Percentiles rank a stretch among this genome's conserved stretches.
Evolutionary conservation across 352 stramenopile genomes (phyloP).

Genomic region (Stramenopiles sp.): DNA sequence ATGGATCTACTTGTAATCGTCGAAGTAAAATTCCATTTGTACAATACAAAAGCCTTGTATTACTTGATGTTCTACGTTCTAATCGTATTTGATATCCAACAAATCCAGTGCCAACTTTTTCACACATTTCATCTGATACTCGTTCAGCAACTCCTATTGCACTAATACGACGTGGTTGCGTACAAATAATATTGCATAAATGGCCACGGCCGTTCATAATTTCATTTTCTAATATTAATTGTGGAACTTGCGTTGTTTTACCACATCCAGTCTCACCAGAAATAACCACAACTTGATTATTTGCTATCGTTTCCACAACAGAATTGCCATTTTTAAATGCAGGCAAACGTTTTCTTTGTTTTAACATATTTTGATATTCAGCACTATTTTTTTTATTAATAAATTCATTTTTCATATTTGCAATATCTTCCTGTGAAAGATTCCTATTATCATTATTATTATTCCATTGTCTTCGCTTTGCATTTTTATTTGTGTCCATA

Average conservation of each 20-base stretch:
- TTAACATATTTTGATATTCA: neutral
- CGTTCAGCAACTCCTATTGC: conserved; percentile 64
- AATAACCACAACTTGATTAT: conserved; percentile 68
- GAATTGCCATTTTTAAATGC: neutral
- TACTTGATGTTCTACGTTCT: conserved; percentile 43
- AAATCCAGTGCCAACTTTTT: conserved; percentile 22
- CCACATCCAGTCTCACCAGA: conserved; percentile 81
- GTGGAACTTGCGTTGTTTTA: conserved; percentile 71
- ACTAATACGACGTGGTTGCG: conserved; percentile 69
- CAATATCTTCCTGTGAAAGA: no score
- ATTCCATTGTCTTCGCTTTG: no score
- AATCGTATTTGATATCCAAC: conserved; percentile 75
- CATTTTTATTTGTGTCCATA: no score
- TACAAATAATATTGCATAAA: conserved; percentile 53
- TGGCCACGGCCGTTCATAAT: conserved; percentile 34
- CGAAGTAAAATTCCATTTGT: conserved; percentile 69
- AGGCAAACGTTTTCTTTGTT: neutral
- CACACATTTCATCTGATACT: conserved; percentile 51
- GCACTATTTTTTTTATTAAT: no score
- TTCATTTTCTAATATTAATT: conserved; percentile 61
- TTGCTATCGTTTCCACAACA: conserved; percentile 24
- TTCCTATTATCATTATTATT: no score
- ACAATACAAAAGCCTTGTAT: conserved; percentile 83
- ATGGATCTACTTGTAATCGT: conserved; percentile 41
- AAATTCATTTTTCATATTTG: no score